phyloP scores from a whole-genome alignment of 257 asterid genomes.

The Nicotiana attenuata region DNA sequence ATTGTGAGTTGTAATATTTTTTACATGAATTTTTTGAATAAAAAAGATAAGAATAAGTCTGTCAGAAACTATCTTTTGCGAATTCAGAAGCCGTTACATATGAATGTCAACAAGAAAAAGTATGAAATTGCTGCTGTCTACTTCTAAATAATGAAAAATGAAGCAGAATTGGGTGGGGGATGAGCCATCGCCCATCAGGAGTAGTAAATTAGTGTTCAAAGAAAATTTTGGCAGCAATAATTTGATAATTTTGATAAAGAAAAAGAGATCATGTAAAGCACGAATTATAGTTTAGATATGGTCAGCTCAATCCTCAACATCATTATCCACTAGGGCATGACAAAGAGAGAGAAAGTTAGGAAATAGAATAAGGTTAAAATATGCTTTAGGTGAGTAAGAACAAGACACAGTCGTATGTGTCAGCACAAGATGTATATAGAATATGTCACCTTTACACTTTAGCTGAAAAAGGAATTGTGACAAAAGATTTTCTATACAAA shows the following conservation, averaged over 20 bases:
- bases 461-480: not conserved
- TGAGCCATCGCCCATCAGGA: no score
- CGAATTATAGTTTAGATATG: conserved; percentile 27
- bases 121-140: no score
- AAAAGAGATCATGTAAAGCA: not conserved
- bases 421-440: conserved; percentile 20
- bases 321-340: conserved; percentile 40
- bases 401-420: conserved; percentile 34
- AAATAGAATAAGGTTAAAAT: conserved; percentile 17
- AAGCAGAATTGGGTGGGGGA: not conserved
- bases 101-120: no score
- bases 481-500: not conserved
- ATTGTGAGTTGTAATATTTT: no score
- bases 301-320: conserved; percentile 32
- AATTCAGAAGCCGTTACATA: no score
- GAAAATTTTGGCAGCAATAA: not conserved
- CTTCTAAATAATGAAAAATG: no score
- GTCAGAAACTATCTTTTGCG: no score
- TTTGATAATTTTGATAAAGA: not conserved
- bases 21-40: no score
- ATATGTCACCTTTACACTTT: conserved; percentile 22
- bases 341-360: conserved; percentile 18
- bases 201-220: no score
- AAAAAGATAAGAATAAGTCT: no score
- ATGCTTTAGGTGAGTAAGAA: conserved; percentile 29